Evolutionary conservation across 1,284 basidiomycete genomes (phyloP).

Genomic region (Inonotus hispidus): DNA sequence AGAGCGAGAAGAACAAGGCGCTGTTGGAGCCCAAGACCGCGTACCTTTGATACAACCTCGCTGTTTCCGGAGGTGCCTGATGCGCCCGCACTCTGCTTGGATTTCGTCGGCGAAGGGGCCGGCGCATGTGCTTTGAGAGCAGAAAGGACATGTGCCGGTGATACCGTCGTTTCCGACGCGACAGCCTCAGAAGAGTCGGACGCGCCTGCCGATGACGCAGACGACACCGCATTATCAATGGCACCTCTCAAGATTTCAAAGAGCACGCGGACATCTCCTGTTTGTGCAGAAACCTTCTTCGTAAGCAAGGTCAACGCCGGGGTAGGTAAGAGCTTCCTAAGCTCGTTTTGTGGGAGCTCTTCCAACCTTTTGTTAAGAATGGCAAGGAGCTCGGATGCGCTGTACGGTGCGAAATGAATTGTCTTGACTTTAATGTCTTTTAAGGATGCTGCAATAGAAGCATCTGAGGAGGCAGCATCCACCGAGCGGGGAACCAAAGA

Average conservation of each 20-base stretch:
- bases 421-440: constrained; percentile 44
- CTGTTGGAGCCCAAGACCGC: constrained; percentile 63
- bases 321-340: constrained; percentile 54
- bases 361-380: constrained; percentile 60
- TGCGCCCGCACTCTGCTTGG: constrained; percentile 21
- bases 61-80: constrained; percentile 40
- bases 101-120: constrained; percentile 31
- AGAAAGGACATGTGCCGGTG: constrained; percentile 57
- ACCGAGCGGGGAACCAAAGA: constrained; percentile 25
- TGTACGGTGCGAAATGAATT: constrained; percentile 72
- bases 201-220: constrained; percentile 18
- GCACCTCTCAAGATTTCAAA: constrained; percentile 75
- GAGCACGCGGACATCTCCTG: constrained; percentile 71
- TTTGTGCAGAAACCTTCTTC: constrained; percentile 71
- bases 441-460: constrained; percentile 22
- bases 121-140: constrained; percentile 67
- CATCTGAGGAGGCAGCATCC: constrained; percentile 25
- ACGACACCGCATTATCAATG: constrained; percentile 56
- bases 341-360: constrained; percentile 33
- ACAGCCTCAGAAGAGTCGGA: constrained; percentile 18
- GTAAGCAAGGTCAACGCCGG: constrained; percentile 61
- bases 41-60: constrained; percentile 59
- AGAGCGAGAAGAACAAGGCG: constrained; percentile 61
- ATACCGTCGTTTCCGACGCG: constrained; percentile 37
- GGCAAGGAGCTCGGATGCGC: constrained; percentile 55